A percentile compares a stretch with the other conserved stretches of the same genome.
phyloP scores from a whole-genome alignment of 495 filamentous ascomycete genomes.

The Lineolata rhizophorae region DNA sequence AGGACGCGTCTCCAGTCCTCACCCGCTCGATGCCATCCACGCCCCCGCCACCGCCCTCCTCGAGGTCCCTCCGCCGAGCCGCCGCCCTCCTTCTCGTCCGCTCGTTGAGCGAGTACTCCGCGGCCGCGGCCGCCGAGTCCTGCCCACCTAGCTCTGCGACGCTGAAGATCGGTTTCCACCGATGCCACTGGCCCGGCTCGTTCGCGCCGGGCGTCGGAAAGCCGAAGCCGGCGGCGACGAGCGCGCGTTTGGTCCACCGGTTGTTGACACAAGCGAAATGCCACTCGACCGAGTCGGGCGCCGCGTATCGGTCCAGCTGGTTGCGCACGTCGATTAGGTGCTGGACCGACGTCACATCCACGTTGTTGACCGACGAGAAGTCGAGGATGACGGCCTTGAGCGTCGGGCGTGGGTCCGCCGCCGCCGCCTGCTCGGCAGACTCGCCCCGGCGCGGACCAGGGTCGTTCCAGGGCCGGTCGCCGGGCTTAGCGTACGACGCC shows the following conservation, averaged over 20 bases:
- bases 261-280: slow-evolving; percentile 91
- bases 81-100: slow-evolving; percentile 24
- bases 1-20: no score
- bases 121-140: slow-evolving; percentile 41
- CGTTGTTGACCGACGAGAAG: slow-evolving; percentile 88
- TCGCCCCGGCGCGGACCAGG: slow-evolving; percentile 47
- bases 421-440: slow-evolving; percentile 21
- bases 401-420: slow-evolving; percentile 35
- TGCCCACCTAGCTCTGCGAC: slow-evolving; percentile 71
- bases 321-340: slow-evolving; percentile 94
- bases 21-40: slow-evolving; percentile 8
- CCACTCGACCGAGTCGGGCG: slow-evolving; percentile 79
- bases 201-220: slow-evolving; percentile 43
- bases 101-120: slow-evolving; percentile 34
- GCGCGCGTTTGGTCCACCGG: slow-evolving; percentile 90
- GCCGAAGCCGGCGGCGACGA: slow-evolving; percentile 83
- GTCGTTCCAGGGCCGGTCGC: slow-evolving; percentile 94
- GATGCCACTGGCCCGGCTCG: slow-evolving; percentile 23
- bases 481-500: slow-evolving; percentile 33
- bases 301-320: slow-evolving; percentile 74
- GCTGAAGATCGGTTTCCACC: slow-evolving; percentile 93
- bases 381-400: slow-evolving; percentile 89
- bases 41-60: slow-evolving; percentile 7
- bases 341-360: slow-evolving; percentile 86
- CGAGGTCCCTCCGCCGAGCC: slow-evolving; percentile 6